phyloP scores from a whole-genome alignment of 441 rosid species.

The Pelargonium myrrhifolium region DNA sequence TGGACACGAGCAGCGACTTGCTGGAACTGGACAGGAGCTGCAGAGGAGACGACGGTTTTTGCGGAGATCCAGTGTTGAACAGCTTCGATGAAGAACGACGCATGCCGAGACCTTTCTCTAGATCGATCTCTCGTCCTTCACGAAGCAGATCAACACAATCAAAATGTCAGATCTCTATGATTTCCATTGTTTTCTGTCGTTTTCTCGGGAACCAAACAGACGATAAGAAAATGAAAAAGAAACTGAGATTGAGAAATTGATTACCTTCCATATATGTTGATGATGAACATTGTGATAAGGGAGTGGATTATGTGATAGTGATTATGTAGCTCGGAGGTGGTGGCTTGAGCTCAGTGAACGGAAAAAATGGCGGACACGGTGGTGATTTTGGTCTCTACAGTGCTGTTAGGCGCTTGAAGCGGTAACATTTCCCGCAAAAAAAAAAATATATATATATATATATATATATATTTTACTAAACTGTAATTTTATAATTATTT shows the following conservation, averaged over 20 bases:
- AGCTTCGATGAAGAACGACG: not conserved
- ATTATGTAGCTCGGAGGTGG: not conserved
- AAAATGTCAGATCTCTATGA: not conserved
- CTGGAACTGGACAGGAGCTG: constrained; percentile 49
- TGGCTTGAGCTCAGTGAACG: not conserved
- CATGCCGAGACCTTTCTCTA: not conserved
- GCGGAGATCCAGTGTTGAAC: not conserved
- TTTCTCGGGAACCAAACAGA: no score
- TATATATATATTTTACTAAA: no score
- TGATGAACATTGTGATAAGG: not conserved
- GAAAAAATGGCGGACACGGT: not conserved
- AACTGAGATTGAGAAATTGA: not conserved
- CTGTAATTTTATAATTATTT: no score
- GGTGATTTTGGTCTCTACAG: not conserved
- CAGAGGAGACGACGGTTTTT: not conserved
- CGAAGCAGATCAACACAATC: not conserved
- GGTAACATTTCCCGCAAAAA: no score
- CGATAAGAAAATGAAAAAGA: not conserved
- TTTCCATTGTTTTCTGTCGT: not conserved
- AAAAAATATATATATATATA: no score
- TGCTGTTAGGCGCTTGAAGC: no score
- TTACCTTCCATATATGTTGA: not conserved
- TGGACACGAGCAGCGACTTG: constrained; percentile 52
- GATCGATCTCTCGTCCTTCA: not conserved
- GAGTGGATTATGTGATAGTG: not conserved